phyloP scores from a whole-genome alignment of 2,329 filamentous ascomycete genomes.

The Pseudogymnoascus sp. region DNA sequence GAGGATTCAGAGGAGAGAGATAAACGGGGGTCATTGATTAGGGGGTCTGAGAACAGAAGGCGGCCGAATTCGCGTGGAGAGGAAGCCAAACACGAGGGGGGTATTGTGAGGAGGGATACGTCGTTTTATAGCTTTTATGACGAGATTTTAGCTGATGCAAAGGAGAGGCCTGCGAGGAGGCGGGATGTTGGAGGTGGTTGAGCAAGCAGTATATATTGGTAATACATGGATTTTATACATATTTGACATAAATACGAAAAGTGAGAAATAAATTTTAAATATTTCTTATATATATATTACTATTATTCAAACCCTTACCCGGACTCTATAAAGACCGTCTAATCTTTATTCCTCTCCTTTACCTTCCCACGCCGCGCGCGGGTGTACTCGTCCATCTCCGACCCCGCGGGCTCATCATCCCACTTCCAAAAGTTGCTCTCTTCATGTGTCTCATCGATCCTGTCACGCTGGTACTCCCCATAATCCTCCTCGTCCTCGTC shows the following conservation, averaged over 20 bases:
- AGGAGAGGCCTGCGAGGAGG: neutral
- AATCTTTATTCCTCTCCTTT: too few relatives aligned
- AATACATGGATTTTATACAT: neutral
- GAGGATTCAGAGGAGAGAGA: neutral
- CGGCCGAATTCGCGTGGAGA: neutral
- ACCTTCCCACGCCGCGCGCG: neutral
- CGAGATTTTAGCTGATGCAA: neutral
- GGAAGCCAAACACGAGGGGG: neutral
- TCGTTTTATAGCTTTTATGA: constrained; percentile 3
- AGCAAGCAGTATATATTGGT: neutral
- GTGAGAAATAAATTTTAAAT: neutral
- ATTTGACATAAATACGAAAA: neutral
- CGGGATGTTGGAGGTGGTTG: neutral
- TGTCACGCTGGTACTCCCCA: constrained; percentile 32
- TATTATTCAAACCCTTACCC: neutral
- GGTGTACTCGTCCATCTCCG: constrained; percentile 4
- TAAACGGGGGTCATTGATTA: neutral
- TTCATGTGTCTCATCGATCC: constrained; percentile 19
- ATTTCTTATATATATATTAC: neutral
- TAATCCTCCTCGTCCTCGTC: constrained; percentile 36
- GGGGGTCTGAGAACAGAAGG: neutral
- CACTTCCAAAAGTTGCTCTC: constrained; percentile 21
- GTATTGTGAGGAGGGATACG: neutral
- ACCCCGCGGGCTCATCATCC: constrained; percentile 10
- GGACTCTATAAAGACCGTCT: neutral